Evolutionary conservation across 1,139 yeast species (phyloP), one percentile per base, ranked within the genome.

Genomic region (Debaryomycetaceae sp.): DNA sequence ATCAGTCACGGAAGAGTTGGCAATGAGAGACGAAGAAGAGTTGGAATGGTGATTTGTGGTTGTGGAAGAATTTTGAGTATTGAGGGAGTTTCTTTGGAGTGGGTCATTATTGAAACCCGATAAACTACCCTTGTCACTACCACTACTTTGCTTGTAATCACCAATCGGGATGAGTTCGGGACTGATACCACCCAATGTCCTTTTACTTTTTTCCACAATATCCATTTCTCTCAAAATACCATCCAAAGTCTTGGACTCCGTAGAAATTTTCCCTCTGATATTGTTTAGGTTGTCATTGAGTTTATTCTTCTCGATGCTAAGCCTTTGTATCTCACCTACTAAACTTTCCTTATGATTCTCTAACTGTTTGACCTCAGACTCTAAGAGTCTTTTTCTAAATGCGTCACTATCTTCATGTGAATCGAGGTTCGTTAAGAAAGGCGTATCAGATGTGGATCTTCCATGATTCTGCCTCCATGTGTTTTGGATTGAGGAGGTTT

Each of bases 351-450:
- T 65, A 36, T 61, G 65, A 23, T 46, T 48, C 9, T 69, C 69
- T 44, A 80, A 58, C 20, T 72, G 71, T 27, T 63, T 58, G 11
- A 81, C 60, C 47, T 81, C 85, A 17, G 60, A 53, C 49, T 66
- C 66, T 34, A 79, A 75, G 50, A 37, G 77, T 80, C 38, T 65
- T 59, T 35, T 67, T 71, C 24, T 46, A 37, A 17, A 42, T 37
- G 41, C 50, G 27, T 49, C 49, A 40, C 49, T 38, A n/a, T 46
- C 39, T 20, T 42, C 37, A 20, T 39, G 42, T 27, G 22, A 35
- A 6, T 58, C 60, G 23, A 54, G 41, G 23, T 41, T 49, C 6
- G 56, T 45, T 36, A 58, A 49, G 42, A 60, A 60, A 14, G 66
- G 68, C 4, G 75, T 60, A 47, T 72, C 77, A 2, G 76, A 67